Evolutionary conservation across 768 basidiomycete species (phyloP).

Genomic region (Suillus subalutaceus): DNA sequence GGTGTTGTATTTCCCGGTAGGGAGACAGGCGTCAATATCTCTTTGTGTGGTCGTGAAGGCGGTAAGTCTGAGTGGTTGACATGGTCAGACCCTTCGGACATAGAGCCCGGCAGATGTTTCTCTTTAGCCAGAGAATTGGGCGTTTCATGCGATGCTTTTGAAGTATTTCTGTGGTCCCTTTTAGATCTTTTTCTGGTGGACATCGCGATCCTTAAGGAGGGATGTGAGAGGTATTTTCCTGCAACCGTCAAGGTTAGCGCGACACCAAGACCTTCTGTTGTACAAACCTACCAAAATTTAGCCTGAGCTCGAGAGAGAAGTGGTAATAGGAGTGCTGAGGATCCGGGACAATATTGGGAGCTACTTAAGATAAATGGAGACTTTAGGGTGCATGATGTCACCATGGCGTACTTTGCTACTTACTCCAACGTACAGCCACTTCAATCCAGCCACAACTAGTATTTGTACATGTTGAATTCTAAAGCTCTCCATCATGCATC

Average conservation of each 20-base stretch:
- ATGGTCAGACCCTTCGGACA: background rate
- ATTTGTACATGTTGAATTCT: slow-evolving; percentile 4
- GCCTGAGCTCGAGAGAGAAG: background rate
- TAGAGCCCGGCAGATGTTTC: background rate
- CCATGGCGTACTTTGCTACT: background rate
- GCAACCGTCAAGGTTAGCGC: background rate
- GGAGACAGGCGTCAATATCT: slow-evolving; percentile 3
- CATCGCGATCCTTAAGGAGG: background rate
- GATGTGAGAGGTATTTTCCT: slow-evolving; percentile 1
- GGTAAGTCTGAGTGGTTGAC: slow-evolving; percentile 5
- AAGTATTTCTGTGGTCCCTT: background rate
- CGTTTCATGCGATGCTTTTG: background rate
- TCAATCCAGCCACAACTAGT: background rate
- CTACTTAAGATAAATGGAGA: background rate
- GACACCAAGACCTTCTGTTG: background rate
- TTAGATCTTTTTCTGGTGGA: slow-evolving; percentile 2
- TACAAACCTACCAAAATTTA: background rate
- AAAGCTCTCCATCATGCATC: background rate
- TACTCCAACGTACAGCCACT: background rate
- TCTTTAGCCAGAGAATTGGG: background rate
- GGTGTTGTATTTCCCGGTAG: slow-evolving; percentile 11
- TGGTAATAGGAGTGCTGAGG: background rate
- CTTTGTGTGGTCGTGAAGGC: slow-evolving; percentile 4
- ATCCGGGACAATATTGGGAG: background rate
- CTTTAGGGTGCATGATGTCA: background rate